A percentile compares a stretch with the other conserved stretches of the same genome.
Conservation (phyloP, 2,329 filamentous ascomycete species). For the Ilyonectria sp. region DNA sequence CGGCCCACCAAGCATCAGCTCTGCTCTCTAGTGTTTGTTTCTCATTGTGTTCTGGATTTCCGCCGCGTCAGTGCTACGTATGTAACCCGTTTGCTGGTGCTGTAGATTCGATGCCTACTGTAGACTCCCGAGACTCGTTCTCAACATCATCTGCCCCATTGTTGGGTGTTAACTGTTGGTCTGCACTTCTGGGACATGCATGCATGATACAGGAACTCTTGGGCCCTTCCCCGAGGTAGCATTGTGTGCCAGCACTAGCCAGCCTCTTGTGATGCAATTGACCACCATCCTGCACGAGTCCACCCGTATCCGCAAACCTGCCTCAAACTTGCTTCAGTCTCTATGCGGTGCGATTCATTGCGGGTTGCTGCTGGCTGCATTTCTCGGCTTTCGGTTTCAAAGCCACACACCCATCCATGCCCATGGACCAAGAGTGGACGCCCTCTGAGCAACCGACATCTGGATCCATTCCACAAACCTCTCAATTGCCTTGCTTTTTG, state of each 20-base stretch:
- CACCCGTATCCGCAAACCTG: slow-evolving; percentile 17
- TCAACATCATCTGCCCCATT: slow-evolving; percentile 18
- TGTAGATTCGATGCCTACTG: not conserved
- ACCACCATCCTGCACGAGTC: slow-evolving; percentile 2
- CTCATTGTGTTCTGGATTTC: not conserved
- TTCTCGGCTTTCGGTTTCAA: slow-evolving; percentile 15
- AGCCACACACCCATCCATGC: slow-evolving; percentile 20
- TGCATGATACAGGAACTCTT: slow-evolving; percentile 30
- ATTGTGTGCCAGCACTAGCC: slow-evolving; percentile 19
- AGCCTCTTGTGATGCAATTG: slow-evolving; percentile 3
- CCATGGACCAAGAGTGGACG: slow-evolving; percentile 8
- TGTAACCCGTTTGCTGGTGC: not conserved
- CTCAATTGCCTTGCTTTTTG: slow-evolving; percentile 56
- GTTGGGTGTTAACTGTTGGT: slow-evolving; percentile 10
- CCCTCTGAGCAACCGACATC: slow-evolving; percentile 21
- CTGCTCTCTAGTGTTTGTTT: slow-evolving; percentile 34
- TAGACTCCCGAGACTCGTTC: slow-evolving; percentile 11
- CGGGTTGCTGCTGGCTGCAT: slow-evolving; percentile 31
- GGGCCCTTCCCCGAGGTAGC: slow-evolving; percentile 19
- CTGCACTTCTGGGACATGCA: slow-evolving; percentile 23
- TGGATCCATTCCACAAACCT: slow-evolving; percentile 9
- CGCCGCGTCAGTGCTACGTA: not conserved
- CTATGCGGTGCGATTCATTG: slow-evolving; percentile 34
- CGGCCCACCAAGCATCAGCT: slow-evolving; percentile 28
- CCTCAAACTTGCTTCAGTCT: slow-evolving; percentile 9